Conservation (phyloP, 2,329 filamentous ascomycete genomes). For the Diaporthe amygdali region DNA sequence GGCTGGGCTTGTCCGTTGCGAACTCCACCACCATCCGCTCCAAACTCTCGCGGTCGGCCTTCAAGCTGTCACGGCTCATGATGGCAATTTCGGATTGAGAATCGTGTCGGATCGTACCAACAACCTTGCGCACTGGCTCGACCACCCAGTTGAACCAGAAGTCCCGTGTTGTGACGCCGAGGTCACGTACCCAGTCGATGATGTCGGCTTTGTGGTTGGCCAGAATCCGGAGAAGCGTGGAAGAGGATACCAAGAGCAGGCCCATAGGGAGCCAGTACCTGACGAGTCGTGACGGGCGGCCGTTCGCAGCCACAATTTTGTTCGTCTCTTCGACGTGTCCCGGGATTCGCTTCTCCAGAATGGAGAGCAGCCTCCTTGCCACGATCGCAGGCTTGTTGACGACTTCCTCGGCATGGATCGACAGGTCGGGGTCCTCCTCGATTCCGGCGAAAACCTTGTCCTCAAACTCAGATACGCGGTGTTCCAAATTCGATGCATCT, state of each 20-base stretch:
- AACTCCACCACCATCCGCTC: slow-evolving; percentile 99
- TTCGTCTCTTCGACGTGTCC: slow-evolving; percentile 65
- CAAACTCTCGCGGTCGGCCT: slow-evolving; percentile 87
- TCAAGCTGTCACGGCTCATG: slow-evolving; percentile 91
- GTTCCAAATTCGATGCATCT: slow-evolving; percentile 70
- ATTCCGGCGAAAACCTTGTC: slow-evolving; percentile 69
- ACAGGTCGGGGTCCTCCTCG: slow-evolving; percentile 64
- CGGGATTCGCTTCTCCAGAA: slow-evolving; percentile 74
- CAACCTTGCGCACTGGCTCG: slow-evolving; percentile 80
- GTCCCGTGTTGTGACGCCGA: slow-evolving; percentile 80
- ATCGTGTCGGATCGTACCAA: slow-evolving; percentile 93
- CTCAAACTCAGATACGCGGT: slow-evolving; percentile 67
- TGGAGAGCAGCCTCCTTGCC: slow-evolving; percentile 68
- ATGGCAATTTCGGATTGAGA: slow-evolving; percentile 92
- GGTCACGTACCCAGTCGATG: slow-evolving; percentile 76
- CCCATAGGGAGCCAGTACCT: slow-evolving; percentile 88
- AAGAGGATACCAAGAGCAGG: slow-evolving; percentile 78
- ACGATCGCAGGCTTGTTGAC: slow-evolving; percentile 62
- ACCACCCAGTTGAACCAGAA: slow-evolving; percentile 98
- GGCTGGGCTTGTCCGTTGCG: slow-evolving; percentile 78
- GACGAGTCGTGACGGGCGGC: slow-evolving; percentile 75
- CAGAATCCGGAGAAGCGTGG: slow-evolving; percentile 81
- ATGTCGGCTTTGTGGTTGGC: slow-evolving; percentile 79
- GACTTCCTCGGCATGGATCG: slow-evolving; percentile 54
- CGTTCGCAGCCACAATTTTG: slow-evolving; percentile 65